phyloP scores from a whole-genome alignment of 1,139 yeast genomes.

The Yamadazyma buinensis region DNA sequence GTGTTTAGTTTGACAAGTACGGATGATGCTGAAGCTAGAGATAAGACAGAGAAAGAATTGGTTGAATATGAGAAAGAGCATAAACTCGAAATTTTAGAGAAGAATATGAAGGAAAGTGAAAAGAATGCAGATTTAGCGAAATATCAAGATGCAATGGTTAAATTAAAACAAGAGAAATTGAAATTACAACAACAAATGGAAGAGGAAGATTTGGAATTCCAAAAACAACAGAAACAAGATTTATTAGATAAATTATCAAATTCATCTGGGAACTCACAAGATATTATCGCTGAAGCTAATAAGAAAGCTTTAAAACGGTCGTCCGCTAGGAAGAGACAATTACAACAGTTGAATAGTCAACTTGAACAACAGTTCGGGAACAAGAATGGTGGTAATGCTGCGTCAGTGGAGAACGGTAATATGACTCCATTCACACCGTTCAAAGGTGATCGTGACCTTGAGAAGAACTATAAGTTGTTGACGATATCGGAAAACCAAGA shows the following conservation, averaged over 20 bases:
- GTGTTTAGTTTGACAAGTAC: constrained; percentile 73
- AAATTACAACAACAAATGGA: constrained; percentile 66
- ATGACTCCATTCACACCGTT: constrained; percentile 87
- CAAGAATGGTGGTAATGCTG: constrained; percentile 18
- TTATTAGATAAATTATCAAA: constrained; percentile 66
- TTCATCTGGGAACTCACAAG: constrained; percentile 51
- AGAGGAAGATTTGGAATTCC: constrained; percentile 57
- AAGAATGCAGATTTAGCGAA: constrained; percentile 62
- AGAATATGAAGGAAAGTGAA: constrained; percentile 60
- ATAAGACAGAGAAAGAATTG: constrained; percentile 67
- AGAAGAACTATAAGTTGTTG: constrained; percentile 33
- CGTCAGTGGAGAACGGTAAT: constrained; percentile 16
- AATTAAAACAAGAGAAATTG: constrained; percentile 57
- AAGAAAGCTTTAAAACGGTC: constrained; percentile 53
- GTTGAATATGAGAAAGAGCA: constrained; percentile 73
- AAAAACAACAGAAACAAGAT: constrained; percentile 62
- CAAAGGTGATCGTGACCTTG: constrained; percentile 75
- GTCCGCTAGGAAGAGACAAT: constrained; percentile 60
- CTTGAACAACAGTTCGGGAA: constrained; percentile 42
- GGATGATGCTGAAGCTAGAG: constrained; percentile 70
- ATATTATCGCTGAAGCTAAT: constrained; percentile 40
- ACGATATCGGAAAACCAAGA: constrained; percentile 29
- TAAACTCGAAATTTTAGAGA: constrained; percentile 67
- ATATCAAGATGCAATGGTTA: constrained; percentile 55
- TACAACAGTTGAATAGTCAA: constrained; percentile 57